Conservation (phyloP, 768 basidiomycete species). For the Cyclocybe cylindracea region DNA sequence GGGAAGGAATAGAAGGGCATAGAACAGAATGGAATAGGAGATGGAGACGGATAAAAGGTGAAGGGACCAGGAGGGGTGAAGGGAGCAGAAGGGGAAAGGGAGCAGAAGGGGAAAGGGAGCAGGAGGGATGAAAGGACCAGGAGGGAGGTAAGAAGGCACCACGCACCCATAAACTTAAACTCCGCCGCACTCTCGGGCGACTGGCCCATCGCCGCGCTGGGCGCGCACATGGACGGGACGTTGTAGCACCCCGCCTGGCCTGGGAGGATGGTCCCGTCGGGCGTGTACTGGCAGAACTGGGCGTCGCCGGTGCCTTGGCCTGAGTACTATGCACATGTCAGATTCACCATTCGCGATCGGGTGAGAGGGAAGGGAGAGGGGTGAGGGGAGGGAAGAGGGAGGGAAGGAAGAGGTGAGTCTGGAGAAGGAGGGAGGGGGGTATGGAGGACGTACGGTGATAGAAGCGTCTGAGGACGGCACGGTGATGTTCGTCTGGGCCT, state of each 20-base stretch:
- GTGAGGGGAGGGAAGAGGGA: too few relatives aligned
- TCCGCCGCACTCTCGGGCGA: slow-evolving; percentile 5
- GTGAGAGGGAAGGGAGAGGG: too few relatives aligned
- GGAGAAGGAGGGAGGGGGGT: neutral
- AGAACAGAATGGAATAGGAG: too few relatives aligned
- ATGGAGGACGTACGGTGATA: neutral
- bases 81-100: too few relatives aligned
- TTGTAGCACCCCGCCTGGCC: slow-evolving; percentile 14
- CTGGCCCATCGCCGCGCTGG: slow-evolving; percentile 8
- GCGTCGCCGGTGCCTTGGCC: slow-evolving; percentile 5
- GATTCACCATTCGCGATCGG: too few relatives aligned
- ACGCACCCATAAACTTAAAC: slow-evolving; percentile 13
- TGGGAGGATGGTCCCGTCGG: slow-evolving; percentile 1
- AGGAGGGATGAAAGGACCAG: too few relatives aligned
- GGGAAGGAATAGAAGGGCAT: too few relatives aligned
- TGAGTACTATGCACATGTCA: neutral
- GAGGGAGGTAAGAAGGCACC: neutral
- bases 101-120: too few relatives aligned
- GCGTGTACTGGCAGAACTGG: slow-evolving; percentile 4
- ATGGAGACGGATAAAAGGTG: neutral
- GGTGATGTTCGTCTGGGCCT: slow-evolving; percentile 2
- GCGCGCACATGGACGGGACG: slow-evolving; percentile 5
- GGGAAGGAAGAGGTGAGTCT: too few relatives aligned
- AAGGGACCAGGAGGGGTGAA: neutral
- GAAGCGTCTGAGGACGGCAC: neutral